A percentile compares a stretch with the other conserved stretches of the same genome.
Conservation (phyloP, 768 basidiomycete genomes). For the Rhodotorula babjevae region DNA sequence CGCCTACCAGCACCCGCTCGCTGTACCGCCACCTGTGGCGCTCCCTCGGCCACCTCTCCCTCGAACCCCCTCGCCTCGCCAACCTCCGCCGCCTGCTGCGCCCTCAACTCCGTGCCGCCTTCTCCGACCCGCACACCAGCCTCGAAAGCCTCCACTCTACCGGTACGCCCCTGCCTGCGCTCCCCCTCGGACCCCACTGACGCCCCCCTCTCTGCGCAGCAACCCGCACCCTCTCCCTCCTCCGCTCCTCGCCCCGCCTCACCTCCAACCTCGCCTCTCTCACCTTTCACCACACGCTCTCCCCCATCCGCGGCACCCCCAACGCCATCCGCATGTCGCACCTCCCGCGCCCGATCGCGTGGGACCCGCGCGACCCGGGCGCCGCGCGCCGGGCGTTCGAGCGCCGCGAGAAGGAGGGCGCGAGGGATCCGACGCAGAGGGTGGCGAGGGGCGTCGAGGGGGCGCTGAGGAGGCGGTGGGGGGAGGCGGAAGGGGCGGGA, state of each 20-base stretch:
- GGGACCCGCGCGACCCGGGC: conserved; percentile 15
- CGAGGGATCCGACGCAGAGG: not conserved
- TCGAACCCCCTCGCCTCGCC: not conserved
- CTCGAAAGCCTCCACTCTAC: too few relatives aligned
- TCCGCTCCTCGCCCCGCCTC: not conserved
- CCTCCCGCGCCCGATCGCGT: conserved; percentile 8
- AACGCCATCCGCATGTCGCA: conserved; percentile 20
- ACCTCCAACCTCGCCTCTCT: conserved; percentile 15
- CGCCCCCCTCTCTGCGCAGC: not conserved
- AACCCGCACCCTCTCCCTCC: conserved; percentile 8
- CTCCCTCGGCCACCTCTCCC: not conserved
- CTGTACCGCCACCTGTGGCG: conserved; percentile 10
- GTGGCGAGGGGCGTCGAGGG: not conserved
- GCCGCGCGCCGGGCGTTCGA: not conserved
- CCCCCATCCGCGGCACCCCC: not conserved
- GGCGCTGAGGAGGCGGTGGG: not conserved
- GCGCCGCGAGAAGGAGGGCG: not conserved
- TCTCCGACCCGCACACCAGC: too few relatives aligned
- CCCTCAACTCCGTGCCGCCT: not conserved
- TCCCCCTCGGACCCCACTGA: too few relatives aligned
- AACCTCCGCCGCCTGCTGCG: conserved; percentile 6
- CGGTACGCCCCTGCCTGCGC: too few relatives aligned
- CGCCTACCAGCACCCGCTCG: not conserved
- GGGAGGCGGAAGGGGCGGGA: not conserved
- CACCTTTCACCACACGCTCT: conserved; percentile 25